A percentile compares a stretch with the other conserved stretches of the same genome.
These are phyloP conservation scores for Lunasporangiospora selenospora DNA, from an alignment of 192 early-diverging fungal genomes.

Conservation along the genomic window DNA sequence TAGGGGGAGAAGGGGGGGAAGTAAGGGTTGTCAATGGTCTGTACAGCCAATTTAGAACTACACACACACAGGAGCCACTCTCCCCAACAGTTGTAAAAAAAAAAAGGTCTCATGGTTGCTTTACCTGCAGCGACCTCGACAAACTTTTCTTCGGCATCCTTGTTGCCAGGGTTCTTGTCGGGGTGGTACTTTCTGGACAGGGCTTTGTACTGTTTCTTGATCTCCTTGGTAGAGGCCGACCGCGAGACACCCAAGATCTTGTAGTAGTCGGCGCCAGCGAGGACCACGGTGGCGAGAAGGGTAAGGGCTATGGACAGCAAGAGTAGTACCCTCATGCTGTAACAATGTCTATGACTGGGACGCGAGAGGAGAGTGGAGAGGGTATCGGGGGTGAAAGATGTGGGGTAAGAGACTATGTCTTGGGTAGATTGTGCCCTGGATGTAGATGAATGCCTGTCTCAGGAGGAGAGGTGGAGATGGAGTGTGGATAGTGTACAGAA, in stretches of 20 bases:
- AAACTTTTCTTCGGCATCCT: constrained; percentile 86
- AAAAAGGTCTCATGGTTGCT: not conserved
- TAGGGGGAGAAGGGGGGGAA: constrained; percentile 1
- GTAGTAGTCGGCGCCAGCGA: constrained; percentile 77
- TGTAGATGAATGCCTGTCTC: too few relatives aligned
- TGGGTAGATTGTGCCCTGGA: too few relatives aligned
- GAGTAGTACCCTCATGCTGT: constrained; percentile 26
- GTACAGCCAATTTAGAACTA: not conserved
- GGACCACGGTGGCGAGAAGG: constrained; percentile 15
- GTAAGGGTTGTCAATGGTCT: not conserved
- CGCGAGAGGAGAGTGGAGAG: too few relatives aligned
- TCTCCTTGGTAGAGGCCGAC: constrained; percentile 80
- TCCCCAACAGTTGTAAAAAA: not conserved
- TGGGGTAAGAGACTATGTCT: too few relatives aligned
- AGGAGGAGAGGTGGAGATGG: too few relatives aligned
- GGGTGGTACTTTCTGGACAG: constrained; percentile 90
- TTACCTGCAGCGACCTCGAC: constrained; percentile 85
- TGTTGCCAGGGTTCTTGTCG: constrained; percentile 88
- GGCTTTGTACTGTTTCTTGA: constrained; percentile 94
- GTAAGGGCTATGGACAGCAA: constrained; percentile 21
- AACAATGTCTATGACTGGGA: too few relatives aligned
- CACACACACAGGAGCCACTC: not conserved
- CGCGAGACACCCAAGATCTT: constrained; percentile 85
- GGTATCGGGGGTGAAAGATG: too few relatives aligned
- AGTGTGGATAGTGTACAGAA: too few relatives aligned